Percentiles rank a stretch among this genome's conserved stretches.
Conservation (phyloP, 306 rosid genomes). For the Ammopiptanthus mongolicus region DNA sequence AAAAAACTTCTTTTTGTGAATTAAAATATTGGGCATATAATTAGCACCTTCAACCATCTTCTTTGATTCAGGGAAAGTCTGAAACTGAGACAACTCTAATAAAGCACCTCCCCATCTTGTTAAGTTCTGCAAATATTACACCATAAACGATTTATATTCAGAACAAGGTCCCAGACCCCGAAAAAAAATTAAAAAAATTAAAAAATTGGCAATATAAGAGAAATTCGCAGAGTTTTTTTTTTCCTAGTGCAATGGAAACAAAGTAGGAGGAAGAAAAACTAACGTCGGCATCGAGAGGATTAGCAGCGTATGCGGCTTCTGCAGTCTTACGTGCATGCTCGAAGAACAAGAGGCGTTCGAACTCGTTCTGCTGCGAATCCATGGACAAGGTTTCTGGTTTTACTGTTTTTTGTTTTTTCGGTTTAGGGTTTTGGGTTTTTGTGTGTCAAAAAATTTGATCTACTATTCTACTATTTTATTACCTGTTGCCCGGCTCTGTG, state of each 20-base stretch:
- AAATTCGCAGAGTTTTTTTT: too few species aligned
- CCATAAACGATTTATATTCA: not conserved
- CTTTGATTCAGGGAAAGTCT: constrained; percentile 41
- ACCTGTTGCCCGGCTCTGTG: too few species aligned
- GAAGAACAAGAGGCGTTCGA: constrained; percentile 55
- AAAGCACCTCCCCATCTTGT: constrained; percentile 66
- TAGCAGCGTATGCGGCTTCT: constrained; percentile 37
- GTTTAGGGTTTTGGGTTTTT: constrained; percentile 17
- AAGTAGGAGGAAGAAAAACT: not conserved
- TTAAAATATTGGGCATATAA: not conserved
- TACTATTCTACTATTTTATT: too few species aligned
- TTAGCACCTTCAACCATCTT: constrained; percentile 47
- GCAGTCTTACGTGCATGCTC: constrained; percentile 61
- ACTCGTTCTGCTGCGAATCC: constrained; percentile 55
- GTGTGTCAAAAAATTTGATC: not conserved
- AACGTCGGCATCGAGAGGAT: constrained; percentile 61
- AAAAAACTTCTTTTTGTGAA: not conserved
- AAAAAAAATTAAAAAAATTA: too few species aligned
- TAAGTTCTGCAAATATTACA: constrained; percentile 40
- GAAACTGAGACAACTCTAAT: constrained; percentile 63
- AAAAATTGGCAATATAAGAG: too few species aligned
- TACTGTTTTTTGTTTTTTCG: too few species aligned
- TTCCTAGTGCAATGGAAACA: not conserved
- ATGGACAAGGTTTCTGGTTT: constrained; percentile 2
- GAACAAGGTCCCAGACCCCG: not conserved